Conservation (phyloP, 1,139 yeast species). For the Hyphopichia fennica region DNA sequence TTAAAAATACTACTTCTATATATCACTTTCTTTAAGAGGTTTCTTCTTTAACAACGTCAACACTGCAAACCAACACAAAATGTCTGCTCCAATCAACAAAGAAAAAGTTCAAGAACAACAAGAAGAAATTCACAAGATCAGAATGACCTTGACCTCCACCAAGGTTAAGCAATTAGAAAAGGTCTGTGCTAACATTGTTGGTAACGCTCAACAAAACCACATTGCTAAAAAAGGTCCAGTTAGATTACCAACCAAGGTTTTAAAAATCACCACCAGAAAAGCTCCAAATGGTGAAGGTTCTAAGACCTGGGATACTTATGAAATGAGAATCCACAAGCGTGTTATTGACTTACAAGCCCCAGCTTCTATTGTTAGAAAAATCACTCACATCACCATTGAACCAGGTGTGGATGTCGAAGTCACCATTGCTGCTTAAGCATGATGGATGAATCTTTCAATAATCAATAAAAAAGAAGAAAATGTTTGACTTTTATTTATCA, state of each 20-base stretch:
- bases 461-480: not conserved
- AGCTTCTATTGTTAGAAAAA: constrained; percentile 89
- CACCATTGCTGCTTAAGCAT: constrained; percentile 37
- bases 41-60: constrained; percentile 43
- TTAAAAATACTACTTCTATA: constrained; percentile 7
- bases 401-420: constrained; percentile 51
- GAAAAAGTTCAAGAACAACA: constrained; percentile 78
- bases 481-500: not conserved
- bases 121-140: constrained; percentile 92
- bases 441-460: not conserved
- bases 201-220: constrained; percentile 80
- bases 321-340: constrained; percentile 99
- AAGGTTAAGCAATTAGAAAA: constrained; percentile 98
- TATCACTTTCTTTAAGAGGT: not conserved
- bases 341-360: constrained; percentile 98
- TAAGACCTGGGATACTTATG: constrained; percentile 99
- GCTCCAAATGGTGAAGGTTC: constrained; percentile 99
- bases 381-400: constrained; percentile 87
- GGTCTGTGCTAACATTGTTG: constrained; percentile 82
- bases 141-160: constrained; percentile 99
- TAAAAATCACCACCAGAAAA: constrained; percentile 99
- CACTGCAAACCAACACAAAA: constrained; percentile 33
- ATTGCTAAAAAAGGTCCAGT: constrained; percentile 97
- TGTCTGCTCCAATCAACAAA: constrained; percentile 82
- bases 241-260: constrained; percentile 99